These are phyloP conservation scores for Eragrostis tef DNA, from an alignment of 202 grass and related monocot genomes.

Conservation along the genomic window DNA sequence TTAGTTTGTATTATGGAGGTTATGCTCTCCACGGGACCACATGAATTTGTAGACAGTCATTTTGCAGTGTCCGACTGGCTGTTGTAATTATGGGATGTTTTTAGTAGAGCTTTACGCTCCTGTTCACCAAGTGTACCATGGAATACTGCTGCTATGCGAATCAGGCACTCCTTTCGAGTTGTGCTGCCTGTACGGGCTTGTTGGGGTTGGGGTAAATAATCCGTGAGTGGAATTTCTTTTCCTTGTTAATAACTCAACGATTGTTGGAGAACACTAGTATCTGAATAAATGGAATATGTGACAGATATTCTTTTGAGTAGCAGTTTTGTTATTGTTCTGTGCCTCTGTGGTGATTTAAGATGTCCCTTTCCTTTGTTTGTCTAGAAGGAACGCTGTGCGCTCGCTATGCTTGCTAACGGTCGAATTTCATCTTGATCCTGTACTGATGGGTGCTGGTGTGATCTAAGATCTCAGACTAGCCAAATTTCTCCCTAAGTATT, in stretches of 20 bases:
- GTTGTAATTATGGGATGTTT: conserved; percentile 34
- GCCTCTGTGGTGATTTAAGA: neutral
- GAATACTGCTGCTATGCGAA: conserved; percentile 26
- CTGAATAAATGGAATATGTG: conserved; percentile 28
- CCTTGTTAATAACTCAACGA: conserved; percentile 12
- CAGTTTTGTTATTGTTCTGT: neutral
- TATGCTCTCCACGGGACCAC: conserved; percentile 6
- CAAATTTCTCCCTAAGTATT: too few relatives aligned
- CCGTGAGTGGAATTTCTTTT: conserved; percentile 1
- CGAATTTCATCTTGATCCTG: neutral
- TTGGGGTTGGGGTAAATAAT: conserved; percentile 48
- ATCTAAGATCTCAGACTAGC: too few relatives aligned
- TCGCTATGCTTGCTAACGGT: too few relatives aligned
- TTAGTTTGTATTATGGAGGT: conserved; percentile 45
- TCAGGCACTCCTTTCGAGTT: conserved; percentile 11
- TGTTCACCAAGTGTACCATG: conserved; percentile 36
- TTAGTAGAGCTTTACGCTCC: neutral
- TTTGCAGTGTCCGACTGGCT: neutral
- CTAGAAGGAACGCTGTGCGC: too few relatives aligned
- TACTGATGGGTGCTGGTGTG: neutral
- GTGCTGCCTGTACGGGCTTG: conserved; percentile 28
- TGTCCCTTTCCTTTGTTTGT: neutral
- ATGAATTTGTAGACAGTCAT: conserved; percentile 23
- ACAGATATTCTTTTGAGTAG: neutral
- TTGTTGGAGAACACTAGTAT: conserved; percentile 30